These are phyloP conservation scores for Fusarium subglutinans DNA, from an alignment of 2,329 filamentous ascomycete genomes.

Conservation along the genomic window DNA sequence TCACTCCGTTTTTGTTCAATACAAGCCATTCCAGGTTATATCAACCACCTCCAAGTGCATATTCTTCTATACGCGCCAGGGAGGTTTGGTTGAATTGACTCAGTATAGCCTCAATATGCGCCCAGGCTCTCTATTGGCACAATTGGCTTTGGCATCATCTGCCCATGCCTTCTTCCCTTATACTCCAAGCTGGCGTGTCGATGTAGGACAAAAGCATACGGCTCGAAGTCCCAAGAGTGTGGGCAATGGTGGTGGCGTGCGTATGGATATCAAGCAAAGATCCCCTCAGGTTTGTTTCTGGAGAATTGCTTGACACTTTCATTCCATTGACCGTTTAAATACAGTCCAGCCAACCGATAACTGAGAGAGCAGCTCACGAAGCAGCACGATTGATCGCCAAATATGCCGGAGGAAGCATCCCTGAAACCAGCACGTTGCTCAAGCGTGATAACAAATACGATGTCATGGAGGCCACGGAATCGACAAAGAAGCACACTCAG, in stretches of 20 bases:
- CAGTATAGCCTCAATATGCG: conserved; percentile 51
- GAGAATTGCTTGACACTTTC: not conserved
- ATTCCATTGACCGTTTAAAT: conserved; percentile 21
- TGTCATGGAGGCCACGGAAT: conserved; percentile 56
- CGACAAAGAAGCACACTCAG: conserved; percentile 58
- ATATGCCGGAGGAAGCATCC: conserved; percentile 42
- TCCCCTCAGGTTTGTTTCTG: conserved; percentile 44
- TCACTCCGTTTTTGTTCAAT: conserved; percentile 5
- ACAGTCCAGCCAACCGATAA: conserved; percentile 47
- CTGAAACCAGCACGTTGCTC: conserved; percentile 27
- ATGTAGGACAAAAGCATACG: conserved; percentile 37
- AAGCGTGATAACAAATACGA: conserved; percentile 59
- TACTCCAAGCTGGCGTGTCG: conserved; percentile 49
- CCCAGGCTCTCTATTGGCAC: conserved; percentile 50
- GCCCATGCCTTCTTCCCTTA: conserved; percentile 61
- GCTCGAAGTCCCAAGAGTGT: conserved; percentile 39
- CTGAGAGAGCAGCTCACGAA: conserved; percentile 51
- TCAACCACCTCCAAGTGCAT: conserved; percentile 5
- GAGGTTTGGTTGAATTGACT: conserved; percentile 6
- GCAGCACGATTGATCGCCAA: conserved; percentile 53
- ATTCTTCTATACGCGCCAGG: not conserved
- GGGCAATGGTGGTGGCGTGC: conserved; percentile 42
- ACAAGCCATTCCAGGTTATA: conserved; percentile 11
- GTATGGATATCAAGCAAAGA: conserved; percentile 55
- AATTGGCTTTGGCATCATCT: conserved; percentile 57